Conservation (phyloP, 345 rosid genomes). For the Melastoma malabathricum region DNA sequence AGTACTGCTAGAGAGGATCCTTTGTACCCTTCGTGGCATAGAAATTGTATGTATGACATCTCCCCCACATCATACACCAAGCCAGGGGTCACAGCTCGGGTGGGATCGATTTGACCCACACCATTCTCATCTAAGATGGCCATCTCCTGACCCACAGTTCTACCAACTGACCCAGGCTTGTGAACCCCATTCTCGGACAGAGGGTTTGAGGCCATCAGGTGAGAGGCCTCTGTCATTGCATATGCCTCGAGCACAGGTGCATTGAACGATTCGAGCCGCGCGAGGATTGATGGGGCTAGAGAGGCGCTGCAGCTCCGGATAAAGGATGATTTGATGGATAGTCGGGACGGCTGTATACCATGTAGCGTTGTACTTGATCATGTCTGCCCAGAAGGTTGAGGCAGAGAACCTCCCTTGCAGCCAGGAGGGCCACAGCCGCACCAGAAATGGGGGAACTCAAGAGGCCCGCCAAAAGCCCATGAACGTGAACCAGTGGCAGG, state of each 20-base stretch:
- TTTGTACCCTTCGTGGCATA: constrained; percentile 62
- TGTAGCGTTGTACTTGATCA: constrained; percentile 55
- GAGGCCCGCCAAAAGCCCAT: constrained; percentile 64
- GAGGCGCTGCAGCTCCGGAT: constrained; percentile 89
- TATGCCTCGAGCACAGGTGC: constrained; percentile 88
- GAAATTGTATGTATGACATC: constrained; percentile 66
- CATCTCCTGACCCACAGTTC: constrained; percentile 76
- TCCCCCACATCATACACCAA: constrained; percentile 61
- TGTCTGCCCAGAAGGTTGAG: constrained; percentile 69
- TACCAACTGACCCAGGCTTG: constrained; percentile 78
- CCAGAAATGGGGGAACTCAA: constrained; percentile 64
- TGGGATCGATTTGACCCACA: constrained; percentile 69
- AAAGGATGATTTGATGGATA: constrained; percentile 76
- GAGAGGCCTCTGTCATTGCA: constrained; percentile 87
- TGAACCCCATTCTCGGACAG: constrained; percentile 65
- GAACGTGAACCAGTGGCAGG: constrained; percentile 75
- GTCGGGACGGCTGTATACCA: constrained; percentile 94
- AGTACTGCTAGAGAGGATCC: constrained; percentile 41
- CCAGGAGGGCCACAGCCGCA: constrained; percentile 65
- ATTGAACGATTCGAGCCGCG: constrained; percentile 59
- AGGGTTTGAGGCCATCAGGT: constrained; percentile 70
- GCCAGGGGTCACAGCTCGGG: constrained; percentile 49
- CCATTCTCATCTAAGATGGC: constrained; percentile 58
- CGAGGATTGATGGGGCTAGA: constrained; percentile 57
- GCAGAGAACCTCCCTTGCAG: constrained; percentile 77